These are phyloP conservation scores for Nematocida ironsii DNA, from an alignment of 371 early-diverging fungal genomes.

Conservation along the genomic window DNA sequence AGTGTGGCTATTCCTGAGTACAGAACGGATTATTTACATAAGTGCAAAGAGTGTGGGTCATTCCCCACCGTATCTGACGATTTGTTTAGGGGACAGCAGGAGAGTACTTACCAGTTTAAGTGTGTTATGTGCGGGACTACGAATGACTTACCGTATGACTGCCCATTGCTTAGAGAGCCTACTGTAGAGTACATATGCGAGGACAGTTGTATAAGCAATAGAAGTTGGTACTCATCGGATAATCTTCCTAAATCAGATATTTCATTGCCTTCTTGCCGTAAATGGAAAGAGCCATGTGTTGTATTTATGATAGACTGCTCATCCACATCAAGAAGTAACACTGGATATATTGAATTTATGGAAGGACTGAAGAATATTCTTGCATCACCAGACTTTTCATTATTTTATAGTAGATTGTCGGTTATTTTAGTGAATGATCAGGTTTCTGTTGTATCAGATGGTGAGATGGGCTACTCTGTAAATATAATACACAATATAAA, in stretches of 20 bases:
- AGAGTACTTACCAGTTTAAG: constrained; percentile 38
- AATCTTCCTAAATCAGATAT: constrained; percentile 14
- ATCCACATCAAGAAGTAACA: not conserved
- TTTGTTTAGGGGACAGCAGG: not conserved
- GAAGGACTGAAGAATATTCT: constrained; percentile 17
- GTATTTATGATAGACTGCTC: constrained; percentile 40
- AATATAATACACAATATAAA: constrained; percentile 19
- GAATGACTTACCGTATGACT: constrained; percentile 38
- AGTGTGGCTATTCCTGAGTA: constrained; percentile 43
- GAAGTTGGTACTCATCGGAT: constrained; percentile 38
- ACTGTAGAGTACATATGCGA: constrained; percentile 59
- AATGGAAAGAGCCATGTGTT: constrained; percentile 51
- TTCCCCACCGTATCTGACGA: constrained; percentile 52
- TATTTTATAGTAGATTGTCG: constrained; percentile 36
- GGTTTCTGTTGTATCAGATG: constrained; percentile 37
- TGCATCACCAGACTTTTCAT: constrained; percentile 16
- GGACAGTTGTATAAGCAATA: constrained; percentile 34
- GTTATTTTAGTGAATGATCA: constrained; percentile 20
- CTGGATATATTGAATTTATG: constrained; percentile 30
- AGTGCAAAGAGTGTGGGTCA: constrained; percentile 64
- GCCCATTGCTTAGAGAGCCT: constrained; percentile 22
- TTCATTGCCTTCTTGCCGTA: constrained; percentile 39
- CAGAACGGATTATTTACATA: constrained; percentile 7
- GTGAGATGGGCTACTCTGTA: constrained; percentile 31
- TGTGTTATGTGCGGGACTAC: constrained; percentile 67